These are phyloP conservation scores for Podospora didyma DNA, from an alignment of 495 filamentous ascomycete species.

Conservation along the genomic window DNA sequence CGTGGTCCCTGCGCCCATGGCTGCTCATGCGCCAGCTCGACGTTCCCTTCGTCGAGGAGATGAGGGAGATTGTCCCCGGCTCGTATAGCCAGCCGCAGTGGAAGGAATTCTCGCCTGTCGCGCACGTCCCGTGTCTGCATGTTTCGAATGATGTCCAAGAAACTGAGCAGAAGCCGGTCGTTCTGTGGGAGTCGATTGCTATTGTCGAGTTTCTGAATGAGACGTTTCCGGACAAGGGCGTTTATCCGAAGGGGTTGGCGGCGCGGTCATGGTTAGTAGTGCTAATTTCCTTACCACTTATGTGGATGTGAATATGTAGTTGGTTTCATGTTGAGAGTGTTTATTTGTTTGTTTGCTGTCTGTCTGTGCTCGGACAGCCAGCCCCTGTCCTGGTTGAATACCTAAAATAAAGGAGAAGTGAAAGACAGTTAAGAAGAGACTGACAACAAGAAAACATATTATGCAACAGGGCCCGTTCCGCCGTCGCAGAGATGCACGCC, in stretches of 20 bases:
- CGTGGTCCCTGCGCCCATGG: slow-evolving; percentile 34
- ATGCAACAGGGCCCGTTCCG: slow-evolving; percentile 36
- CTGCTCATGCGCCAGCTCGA: slow-evolving; percentile 25
- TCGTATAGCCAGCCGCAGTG: slow-evolving; percentile 19
- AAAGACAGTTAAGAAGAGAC: too few species aligned
- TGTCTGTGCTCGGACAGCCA: too few species aligned
- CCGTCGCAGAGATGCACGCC: slow-evolving; percentile 54
- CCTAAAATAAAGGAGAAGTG: too few species aligned
- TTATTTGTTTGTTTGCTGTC: too few species aligned
- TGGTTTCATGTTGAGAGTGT: too few species aligned
- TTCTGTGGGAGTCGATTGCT: slow-evolving; percentile 49
- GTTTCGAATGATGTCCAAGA: slow-evolving; percentile 1
- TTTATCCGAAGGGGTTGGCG: slow-evolving; percentile 43
- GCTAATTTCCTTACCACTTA: too few species aligned
- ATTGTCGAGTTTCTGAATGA: slow-evolving; percentile 54
- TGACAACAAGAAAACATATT: too few species aligned
- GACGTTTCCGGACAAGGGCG: slow-evolving; percentile 32
- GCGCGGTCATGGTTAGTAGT: slow-evolving; percentile 36
- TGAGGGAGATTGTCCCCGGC: slow-evolving; percentile 14
- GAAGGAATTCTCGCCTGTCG: slow-evolving; percentile 27
- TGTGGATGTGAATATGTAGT: too few species aligned
- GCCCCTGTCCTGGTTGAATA: too few species aligned
- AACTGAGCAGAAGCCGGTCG: background rate
- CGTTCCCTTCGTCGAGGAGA: slow-evolving; percentile 27
- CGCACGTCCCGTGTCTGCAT: slow-evolving; percentile 31